A percentile compares a stretch with the other conserved stretches of the same genome.
phyloP scores from a whole-genome alignment of 768 basidiomycete species.

The Mrakia gelida region DNA sequence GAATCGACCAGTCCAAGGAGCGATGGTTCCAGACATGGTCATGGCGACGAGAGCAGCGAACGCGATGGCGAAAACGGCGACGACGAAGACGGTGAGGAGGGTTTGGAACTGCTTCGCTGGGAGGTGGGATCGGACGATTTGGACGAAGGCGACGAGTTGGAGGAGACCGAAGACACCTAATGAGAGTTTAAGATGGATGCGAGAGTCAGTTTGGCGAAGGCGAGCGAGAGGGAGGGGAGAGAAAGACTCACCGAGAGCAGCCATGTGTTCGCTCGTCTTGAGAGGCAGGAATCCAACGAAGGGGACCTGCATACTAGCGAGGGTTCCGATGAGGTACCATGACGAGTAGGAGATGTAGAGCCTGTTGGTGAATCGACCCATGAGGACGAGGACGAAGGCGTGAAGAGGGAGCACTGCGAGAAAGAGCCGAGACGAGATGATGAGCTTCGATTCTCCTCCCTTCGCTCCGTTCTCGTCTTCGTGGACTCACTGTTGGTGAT shows the following conservation, averaged over 20 bases:
- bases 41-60: constrained; percentile 67
- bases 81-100: constrained; percentile 65
- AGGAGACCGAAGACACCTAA: constrained; percentile 89
- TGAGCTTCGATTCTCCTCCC: background rate
- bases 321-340: constrained; percentile 96
- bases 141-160: constrained; percentile 90
- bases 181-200: constrained; percentile 85
- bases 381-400: constrained; percentile 85
- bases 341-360: constrained; percentile 93
- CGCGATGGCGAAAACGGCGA: constrained; percentile 67
- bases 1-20: constrained; percentile 99
- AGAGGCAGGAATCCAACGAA: constrained; percentile 99
- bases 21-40: constrained; percentile 91
- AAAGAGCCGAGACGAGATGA: background rate
- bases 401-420: constrained; percentile 81
- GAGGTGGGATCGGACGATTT: constrained; percentile 81
- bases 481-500: constrained; percentile 75
- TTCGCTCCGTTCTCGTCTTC: background rate
- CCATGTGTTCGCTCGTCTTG: constrained; percentile 97
- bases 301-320: constrained; percentile 98
- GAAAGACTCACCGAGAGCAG: constrained; percentile 68
- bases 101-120: constrained; percentile 88
- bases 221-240: background rate
- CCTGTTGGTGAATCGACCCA: constrained; percentile 89
- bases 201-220: background rate